phyloP scores from a whole-genome alignment of 2,329 filamentous ascomycete species.

The Lasiodiplodia sp. region DNA sequence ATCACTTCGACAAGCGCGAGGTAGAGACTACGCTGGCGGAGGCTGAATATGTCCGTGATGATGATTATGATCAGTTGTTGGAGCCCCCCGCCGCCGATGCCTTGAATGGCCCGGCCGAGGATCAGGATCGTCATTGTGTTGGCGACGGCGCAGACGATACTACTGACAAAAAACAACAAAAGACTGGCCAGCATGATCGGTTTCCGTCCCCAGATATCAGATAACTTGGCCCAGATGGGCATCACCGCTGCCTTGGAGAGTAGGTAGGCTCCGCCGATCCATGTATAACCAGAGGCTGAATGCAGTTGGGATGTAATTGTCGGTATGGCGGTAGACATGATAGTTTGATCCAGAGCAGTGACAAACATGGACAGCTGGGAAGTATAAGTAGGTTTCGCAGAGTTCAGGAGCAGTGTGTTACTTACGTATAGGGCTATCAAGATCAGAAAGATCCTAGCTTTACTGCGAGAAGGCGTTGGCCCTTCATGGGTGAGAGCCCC shows the following conservation, averaged over 20 bases:
- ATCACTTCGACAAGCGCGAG: slow-evolving; percentile 61
- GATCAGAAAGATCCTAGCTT: background rate
- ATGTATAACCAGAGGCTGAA: slow-evolving; percentile 74
- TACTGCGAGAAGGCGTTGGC: background rate
- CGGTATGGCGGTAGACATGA: slow-evolving; percentile 71
- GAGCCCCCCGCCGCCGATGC: slow-evolving; percentile 61
- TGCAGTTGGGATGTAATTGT: slow-evolving; percentile 70
- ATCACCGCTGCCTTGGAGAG: slow-evolving; percentile 72
- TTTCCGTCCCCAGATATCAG: slow-evolving; percentile 66
- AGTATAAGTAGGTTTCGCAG: too few species aligned
- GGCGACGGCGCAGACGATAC: slow-evolving; percentile 59
- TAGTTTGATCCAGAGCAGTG: slow-evolving; percentile 60
- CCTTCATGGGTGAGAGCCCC: background rate
- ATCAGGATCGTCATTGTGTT: slow-evolving; percentile 61
- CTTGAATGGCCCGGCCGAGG: slow-evolving; percentile 61
- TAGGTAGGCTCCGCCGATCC: slow-evolving; percentile 78
- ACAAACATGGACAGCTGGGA: slow-evolving; percentile 49
- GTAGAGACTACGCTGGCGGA: slow-evolving; percentile 56
- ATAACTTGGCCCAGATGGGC: slow-evolving; percentile 73
- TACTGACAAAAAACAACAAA: slow-evolving; percentile 57
- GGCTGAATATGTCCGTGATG: slow-evolving; percentile 64
- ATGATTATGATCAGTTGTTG: slow-evolving; percentile 61
- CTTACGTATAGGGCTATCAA: background rate
- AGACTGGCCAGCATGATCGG: slow-evolving; percentile 59
- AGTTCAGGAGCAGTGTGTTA: background rate